A percentile compares a stretch with the other conserved stretches of the same genome.
Conservation (phyloP, 202 grass and related monocot species). For the Brachypodium distachyon region DNA sequence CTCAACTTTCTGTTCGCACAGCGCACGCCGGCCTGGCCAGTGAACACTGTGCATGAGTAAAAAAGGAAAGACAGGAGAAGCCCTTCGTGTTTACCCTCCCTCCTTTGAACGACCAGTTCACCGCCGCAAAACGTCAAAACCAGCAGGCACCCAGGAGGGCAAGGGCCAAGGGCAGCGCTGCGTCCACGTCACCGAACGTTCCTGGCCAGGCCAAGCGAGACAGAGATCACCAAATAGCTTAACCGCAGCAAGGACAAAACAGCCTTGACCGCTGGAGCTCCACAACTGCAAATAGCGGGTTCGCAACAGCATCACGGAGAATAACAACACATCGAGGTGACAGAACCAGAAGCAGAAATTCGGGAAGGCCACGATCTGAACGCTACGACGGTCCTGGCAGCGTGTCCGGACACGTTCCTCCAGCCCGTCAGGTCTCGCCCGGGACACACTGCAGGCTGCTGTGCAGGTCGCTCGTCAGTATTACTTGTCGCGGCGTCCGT, state of each 20-base stretch:
- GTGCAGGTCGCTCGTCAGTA: background rate
- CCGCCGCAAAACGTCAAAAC: background rate
- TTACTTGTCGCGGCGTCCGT: background rate
- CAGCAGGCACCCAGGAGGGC: background rate
- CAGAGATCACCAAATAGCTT: background rate
- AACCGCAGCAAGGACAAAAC: background rate
- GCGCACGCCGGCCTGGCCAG: no score
- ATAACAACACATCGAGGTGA: no score
- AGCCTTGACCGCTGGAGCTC: background rate
- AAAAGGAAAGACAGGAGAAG: no score
- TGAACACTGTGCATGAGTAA: background rate
- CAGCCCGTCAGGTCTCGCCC: background rate
- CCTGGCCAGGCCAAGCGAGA: no score
- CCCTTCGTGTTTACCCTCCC: no score
- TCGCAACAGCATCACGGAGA: background rate
- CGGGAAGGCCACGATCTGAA: background rate
- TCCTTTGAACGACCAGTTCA: no score
- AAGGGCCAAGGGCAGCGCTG: background rate
- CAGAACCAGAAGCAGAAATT: no score
- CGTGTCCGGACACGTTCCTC: background rate
- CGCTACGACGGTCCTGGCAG: background rate
- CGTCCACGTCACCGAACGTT: background rate
- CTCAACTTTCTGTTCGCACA: no score
- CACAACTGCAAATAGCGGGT: background rate
- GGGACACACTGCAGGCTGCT: background rate